phyloP scores from a whole-genome alignment of 2,329 filamentous ascomycete species.

The Chaetomium sp. region DNA sequence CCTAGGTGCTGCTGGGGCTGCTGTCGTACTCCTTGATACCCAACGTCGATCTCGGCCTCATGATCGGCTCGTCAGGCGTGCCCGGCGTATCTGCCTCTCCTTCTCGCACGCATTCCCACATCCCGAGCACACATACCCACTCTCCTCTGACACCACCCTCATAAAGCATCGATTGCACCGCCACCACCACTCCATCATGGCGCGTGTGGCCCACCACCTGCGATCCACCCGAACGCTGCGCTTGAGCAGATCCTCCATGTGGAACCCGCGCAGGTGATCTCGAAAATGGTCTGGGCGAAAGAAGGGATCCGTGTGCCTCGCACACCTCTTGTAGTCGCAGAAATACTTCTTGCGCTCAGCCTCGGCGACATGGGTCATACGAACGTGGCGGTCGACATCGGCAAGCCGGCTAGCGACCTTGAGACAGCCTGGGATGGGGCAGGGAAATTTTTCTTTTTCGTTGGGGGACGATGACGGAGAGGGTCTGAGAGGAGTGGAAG shows the following conservation, averaged over 20 bases:
- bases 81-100: slow-evolving; percentile 14
- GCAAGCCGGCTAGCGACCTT: slow-evolving; percentile 46
- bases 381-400: slow-evolving; percentile 49
- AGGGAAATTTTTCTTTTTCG: slow-evolving; percentile 27
- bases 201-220: slow-evolving; percentile 19
- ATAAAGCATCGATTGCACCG: slow-evolving; percentile 47
- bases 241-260: slow-evolving; percentile 49
- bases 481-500: no score
- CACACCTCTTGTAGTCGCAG: slow-evolving; percentile 48
- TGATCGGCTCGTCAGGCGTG: neutral
- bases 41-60: neutral
- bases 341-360: slow-evolving; percentile 37
- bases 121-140: slow-evolving; percentile 39
- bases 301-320: slow-evolving; percentile 41
- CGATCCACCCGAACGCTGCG: slow-evolving; percentile 30
- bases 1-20: no score
- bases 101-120: slow-evolving; percentile 43
- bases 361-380: slow-evolving; percentile 40
- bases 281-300: slow-evolving; percentile 50
- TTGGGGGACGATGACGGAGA: no score
- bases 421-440: slow-evolving; percentile 37
- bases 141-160: slow-evolving; percentile 35
- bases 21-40: no score
- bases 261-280: slow-evolving; percentile 50
- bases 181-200: slow-evolving; percentile 42